Evolutionary conservation across 1,139 yeast species (phyloP).

Genomic region (Pichia sp.): DNA sequence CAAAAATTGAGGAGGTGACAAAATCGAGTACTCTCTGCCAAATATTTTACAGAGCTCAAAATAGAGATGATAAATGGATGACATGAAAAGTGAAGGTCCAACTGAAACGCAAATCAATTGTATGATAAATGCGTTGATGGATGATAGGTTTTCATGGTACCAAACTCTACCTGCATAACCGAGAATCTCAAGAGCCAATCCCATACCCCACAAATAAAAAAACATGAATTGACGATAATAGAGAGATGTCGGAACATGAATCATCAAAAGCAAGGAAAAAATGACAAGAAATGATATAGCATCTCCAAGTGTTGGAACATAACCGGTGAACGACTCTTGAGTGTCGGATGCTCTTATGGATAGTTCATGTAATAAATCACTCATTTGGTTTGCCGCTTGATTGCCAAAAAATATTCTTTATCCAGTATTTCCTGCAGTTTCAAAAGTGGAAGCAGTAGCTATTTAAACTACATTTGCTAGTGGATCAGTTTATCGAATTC

Average conservation of each 20-base stretch:
- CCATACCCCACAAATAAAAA: not conserved
- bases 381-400: too few relatives aligned
- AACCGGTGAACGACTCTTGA: too few relatives aligned
- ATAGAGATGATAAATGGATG: conserved; percentile 67
- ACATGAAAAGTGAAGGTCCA: conserved; percentile 50
- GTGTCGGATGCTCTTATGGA: too few relatives aligned
- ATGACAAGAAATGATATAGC: not conserved
- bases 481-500: too few relatives aligned
- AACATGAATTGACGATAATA: not conserved
- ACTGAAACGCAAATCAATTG: conserved; percentile 2
- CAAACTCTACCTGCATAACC: conserved; percentile 3
- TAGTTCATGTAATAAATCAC: too few relatives aligned
- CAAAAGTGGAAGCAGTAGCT: too few relatives aligned
- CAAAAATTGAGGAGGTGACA: conserved; percentile 27
- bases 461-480: too few relatives aligned
- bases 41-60: conserved; percentile 36
- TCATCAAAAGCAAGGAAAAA: not conserved
- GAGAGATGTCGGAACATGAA: not conserved
- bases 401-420: too few relatives aligned
- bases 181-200: not conserved
- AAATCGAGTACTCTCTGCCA: conserved; percentile 9
- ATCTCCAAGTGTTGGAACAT: too few relatives aligned
- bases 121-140: not conserved
- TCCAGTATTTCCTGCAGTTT: too few relatives aligned
- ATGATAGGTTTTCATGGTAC: not conserved